These are phyloP conservation scores for Camellia sinensis DNA, from an alignment of 148 eudicot genomes.

Conservation along the genomic window DNA sequence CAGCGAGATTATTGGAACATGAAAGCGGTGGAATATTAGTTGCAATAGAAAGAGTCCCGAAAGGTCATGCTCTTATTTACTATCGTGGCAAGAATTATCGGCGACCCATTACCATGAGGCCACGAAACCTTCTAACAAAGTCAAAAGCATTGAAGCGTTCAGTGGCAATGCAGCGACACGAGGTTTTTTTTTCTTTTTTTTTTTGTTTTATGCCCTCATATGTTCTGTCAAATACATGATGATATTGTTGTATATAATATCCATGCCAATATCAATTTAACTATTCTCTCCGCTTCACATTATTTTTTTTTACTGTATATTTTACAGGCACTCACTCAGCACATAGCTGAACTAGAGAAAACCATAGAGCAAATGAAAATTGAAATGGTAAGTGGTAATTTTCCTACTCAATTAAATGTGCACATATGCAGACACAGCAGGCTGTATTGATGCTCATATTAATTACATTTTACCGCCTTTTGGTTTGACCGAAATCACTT, in stretches of 20 bases:
- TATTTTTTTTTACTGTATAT: background rate
- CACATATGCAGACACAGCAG: background rate
- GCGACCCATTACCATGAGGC: conserved; percentile 83
- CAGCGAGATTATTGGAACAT: conserved; percentile 82
- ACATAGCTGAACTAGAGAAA: conserved; percentile 78
- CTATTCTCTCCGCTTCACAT: background rate
- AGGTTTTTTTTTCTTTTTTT: conserved; percentile 43
- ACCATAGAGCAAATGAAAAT: conserved; percentile 61
- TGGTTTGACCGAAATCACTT: too few species aligned
- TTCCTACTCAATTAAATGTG: background rate
- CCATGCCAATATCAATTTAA: conserved; percentile 11
- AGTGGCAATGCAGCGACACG: conserved; percentile 91
- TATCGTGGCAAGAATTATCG: conserved; percentile 96
- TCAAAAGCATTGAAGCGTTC: conserved; percentile 89
- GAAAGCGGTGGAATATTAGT: conserved; percentile 95
- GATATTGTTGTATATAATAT: background rate
- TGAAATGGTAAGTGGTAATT: conserved; percentile 62
- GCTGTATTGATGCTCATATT: too few species aligned
- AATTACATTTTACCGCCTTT: too few species aligned
- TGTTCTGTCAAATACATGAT: background rate
- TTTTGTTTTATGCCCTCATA: background rate
- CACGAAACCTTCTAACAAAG: conserved; percentile 86
- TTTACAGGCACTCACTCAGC: conserved; percentile 86
- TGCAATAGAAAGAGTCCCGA: conserved; percentile 79
- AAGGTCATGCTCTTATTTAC: conserved; percentile 87